phyloP scores from a whole-genome alignment of 495 filamentous ascomycete genomes.

The Penicillium fimorum region DNA sequence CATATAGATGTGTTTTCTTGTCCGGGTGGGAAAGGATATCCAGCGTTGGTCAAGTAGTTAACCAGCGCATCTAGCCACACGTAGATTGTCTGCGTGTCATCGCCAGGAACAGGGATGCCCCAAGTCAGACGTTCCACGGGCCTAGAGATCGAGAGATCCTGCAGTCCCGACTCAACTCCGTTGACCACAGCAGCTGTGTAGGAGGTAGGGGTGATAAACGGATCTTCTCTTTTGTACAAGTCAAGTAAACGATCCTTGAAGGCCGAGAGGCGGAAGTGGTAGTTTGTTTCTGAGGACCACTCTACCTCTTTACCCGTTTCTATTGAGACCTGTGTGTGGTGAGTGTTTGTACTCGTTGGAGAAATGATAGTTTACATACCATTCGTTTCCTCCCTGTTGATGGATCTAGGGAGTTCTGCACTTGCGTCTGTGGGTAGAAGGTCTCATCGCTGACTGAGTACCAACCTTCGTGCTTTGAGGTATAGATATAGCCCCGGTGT shows the following conservation, averaged over 20 bases:
- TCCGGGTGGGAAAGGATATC: constrained; percentile 77
- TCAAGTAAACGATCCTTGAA: constrained; percentile 72
- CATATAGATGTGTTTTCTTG: constrained; percentile 63
- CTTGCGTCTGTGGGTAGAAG: constrained; percentile 76
- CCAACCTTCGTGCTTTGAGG: constrained; percentile 87
- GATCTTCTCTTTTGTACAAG: constrained; percentile 70
- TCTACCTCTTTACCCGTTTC: constrained; percentile 93
- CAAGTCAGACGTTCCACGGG: constrained; percentile 75
- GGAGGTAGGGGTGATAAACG: constrained; percentile 64
- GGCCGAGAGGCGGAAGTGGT: constrained; percentile 87
- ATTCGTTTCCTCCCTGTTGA: constrained; percentile 76
- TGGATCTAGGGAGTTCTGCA: constrained; percentile 73
- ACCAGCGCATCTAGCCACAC: constrained; percentile 96
- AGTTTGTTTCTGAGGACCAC: constrained; percentile 91
- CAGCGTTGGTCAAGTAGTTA: constrained; percentile 86
- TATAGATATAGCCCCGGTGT: constrained; percentile 79
- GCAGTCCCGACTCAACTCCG: constrained; percentile 65
- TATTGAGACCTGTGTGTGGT: constrained; percentile 54
- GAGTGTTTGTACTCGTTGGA: constrained; percentile 11
- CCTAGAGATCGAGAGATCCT: constrained; percentile 86
- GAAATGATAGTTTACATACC: constrained; percentile 37
- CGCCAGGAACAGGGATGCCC: constrained; percentile 88
- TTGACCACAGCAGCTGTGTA: constrained; percentile 68
- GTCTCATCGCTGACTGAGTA: constrained; percentile 96
- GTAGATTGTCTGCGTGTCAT: constrained; percentile 87